Evolutionary conservation across 1,284 basidiomycete species (phyloP).

Genomic region (Moesziomyces globuligerus): DNA sequence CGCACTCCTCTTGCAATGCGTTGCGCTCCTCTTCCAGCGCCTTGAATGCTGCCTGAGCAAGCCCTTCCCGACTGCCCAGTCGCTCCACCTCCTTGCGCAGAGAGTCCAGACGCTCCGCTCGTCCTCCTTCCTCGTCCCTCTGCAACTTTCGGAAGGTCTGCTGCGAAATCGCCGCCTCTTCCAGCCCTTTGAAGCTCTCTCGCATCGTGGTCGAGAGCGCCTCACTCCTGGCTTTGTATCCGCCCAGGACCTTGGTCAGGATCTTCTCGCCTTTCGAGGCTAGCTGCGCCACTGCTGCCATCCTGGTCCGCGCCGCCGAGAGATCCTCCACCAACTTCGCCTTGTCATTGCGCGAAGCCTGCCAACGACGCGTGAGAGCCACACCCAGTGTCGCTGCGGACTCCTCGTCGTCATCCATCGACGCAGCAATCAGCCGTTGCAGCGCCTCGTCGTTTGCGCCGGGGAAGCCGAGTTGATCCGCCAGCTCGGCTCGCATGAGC

Average conservation of each 20-base stretch:
- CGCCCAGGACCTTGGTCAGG: conserved; percentile 84
- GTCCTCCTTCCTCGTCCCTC: conserved; percentile 53
- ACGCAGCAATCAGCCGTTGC: conserved; percentile 67
- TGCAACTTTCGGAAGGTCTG: conserved; percentile 53
- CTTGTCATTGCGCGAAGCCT: conserved; percentile 67
- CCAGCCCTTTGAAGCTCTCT: conserved; percentile 37
- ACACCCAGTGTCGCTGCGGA: conserved; percentile 69
- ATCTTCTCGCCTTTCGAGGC: conserved; percentile 92
- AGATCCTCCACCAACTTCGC: conserved; percentile 75
- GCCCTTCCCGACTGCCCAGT: conserved; percentile 44
- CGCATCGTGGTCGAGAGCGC: conserved; percentile 72
- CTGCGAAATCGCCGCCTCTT: conserved; percentile 41
- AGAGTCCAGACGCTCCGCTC: conserved; percentile 52
- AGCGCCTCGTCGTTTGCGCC: conserved; percentile 82
- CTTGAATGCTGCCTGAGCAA: conserved; percentile 56
- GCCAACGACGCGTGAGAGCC: conserved; percentile 73
- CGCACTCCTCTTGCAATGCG: conserved; percentile 49
- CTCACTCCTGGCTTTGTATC: conserved; percentile 83
- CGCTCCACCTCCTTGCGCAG: conserved; percentile 54
- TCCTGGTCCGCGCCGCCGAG: conserved; percentile 75
- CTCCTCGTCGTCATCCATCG: conserved; percentile 70
- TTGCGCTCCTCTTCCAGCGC: conserved; percentile 44
- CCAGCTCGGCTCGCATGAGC: conserved; percentile 83
- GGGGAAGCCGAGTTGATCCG: conserved; percentile 81
- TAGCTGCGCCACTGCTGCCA: conserved; percentile 83